A percentile compares a stretch with the other conserved stretches of the same genome.
phyloP scores from a whole-genome alignment of 208 protist species.

The Blechomonas ayalai region DNA sequence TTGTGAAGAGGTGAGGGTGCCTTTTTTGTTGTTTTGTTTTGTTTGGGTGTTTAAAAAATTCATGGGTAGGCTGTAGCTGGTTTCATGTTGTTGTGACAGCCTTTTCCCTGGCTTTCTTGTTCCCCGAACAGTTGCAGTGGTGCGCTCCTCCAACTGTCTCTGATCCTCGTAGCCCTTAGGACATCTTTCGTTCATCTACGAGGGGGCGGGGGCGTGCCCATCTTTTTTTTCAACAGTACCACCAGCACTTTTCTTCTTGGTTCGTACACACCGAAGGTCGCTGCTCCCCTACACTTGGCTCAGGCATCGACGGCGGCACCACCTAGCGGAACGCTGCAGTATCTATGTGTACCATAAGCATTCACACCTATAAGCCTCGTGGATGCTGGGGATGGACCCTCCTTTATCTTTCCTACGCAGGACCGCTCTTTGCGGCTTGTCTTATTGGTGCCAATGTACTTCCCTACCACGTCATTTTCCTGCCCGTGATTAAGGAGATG shows the following conservation, averaged over 20 bases:
- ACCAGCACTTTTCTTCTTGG: neutral
- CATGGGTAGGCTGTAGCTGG: neutral
- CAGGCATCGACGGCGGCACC: neutral
- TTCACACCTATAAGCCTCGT: constrained; percentile 18
- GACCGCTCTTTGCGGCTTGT: constrained; percentile 24
- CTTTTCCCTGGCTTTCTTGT: neutral
- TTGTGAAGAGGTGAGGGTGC: too few species aligned
- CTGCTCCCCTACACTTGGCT: neutral
- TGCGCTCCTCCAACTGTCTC: too few species aligned
- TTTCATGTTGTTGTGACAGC: neutral
- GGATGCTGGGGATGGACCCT: constrained; percentile 14
- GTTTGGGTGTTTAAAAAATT: too few species aligned
- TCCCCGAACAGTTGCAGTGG: neutral
- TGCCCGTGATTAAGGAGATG: constrained; percentile 17
- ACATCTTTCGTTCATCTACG: neutral
- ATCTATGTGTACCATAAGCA: constrained; percentile 24
- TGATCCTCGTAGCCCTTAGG: constrained; percentile 1
- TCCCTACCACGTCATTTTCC: constrained; percentile 41
- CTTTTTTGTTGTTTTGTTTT: neutral
- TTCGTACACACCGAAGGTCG: too few species aligned
- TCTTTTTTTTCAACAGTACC: constrained; percentile 1
- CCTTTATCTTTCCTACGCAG: constrained; percentile 25
- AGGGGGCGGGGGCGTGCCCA: neutral
- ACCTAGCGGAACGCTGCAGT: neutral
- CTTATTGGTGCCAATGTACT: constrained; percentile 39